Evolutionary conservation across 1,284 basidiomycete species (phyloP), one percentile per base, ranked within the genome.

Genomic region (Fistulinella staudtii): DNA sequence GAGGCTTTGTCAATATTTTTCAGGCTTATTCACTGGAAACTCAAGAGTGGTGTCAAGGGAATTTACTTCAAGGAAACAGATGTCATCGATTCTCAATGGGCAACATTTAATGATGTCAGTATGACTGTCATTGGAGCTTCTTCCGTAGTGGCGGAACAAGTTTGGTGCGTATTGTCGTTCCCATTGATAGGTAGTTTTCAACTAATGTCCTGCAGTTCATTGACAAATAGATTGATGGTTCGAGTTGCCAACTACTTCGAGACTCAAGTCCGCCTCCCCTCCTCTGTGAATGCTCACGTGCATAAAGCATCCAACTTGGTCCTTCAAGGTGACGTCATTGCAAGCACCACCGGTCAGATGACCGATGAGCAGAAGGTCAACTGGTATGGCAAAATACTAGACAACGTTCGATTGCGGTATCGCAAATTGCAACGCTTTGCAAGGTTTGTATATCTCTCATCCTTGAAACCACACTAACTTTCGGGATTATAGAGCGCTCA

Each of bases 51-150:
- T n/a, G 78, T 81, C 46, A 93, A 90, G 62, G 87, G 88, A 20
- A 89, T 94, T 41, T 91, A 95, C 66, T 96, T 97, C 72, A 95
- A 96, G 59, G 95, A 99, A 71, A 97, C 94, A 1, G 96, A 99
- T 61, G 84, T 98, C 20, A 77, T 99, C 24, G 96, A 99, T 64
- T 87, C 88, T 18, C 94, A 99, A 57, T 97, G 94, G 91, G 84
- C 87, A 33, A 96, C 96, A 34, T 84, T 99, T 65, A 93, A 91
- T 56, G 90, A 92, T 60, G 93, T 97, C 34, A 93, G 93, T 41
- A 76, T 93, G 63, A 89, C 87, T 30, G 87, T 94, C 18, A 76
- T 85, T 18, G 92, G 92, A 10, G 96, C 93, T 21, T 93, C 96
- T 33, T 71, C 89, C 45, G 74, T 97, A 13, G 93, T 99, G 5